phyloP scores from a whole-genome alignment of 768 basidiomycete genomes.

The Lentinula detonsa region DNA sequence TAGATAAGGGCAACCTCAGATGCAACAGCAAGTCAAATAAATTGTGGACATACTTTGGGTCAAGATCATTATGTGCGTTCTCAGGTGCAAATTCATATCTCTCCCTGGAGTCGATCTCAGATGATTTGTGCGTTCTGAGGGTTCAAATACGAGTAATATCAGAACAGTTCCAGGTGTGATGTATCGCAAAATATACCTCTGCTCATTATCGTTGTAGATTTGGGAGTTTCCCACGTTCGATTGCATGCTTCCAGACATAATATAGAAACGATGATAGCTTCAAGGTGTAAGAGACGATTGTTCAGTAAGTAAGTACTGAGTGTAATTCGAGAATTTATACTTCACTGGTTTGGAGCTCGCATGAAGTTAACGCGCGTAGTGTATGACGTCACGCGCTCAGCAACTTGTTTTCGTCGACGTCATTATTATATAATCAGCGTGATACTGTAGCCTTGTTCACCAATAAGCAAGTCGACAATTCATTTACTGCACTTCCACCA shows the following conservation, averaged over 20 bases:
- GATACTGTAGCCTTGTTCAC: too few relatives aligned
- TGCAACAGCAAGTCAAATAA: not conserved
- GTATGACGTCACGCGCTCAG: not conserved
- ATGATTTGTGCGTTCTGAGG: constrained; percentile 3
- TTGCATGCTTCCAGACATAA: constrained; percentile 27
- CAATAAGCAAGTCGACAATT: not conserved
- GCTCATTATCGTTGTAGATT: constrained; percentile 41
- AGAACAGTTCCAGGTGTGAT: not conserved
- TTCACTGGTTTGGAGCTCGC: not conserved
- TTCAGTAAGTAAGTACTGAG: too few relatives aligned
- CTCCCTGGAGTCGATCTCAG: constrained; percentile 10
- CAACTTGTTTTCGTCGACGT: not conserved
- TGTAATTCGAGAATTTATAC: too few relatives aligned
- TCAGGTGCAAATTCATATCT: constrained; percentile 25
- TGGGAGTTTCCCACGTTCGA: constrained; percentile 46
- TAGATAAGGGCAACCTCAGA: constrained; percentile 11
- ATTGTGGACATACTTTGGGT: constrained; percentile 27
- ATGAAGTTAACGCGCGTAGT: not conserved
- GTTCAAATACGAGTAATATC: not conserved
- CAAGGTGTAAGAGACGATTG: too few relatives aligned
- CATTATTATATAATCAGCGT: not conserved
- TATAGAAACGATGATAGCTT: not conserved
- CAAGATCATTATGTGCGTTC: constrained; percentile 32
- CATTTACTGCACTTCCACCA: constrained; percentile 24
- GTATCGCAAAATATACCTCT: constrained; percentile 24